Base-by-base conservation (phyloP, 2,329 filamentous ascomycete species). In the Colletotrichum sp. region DNA sequence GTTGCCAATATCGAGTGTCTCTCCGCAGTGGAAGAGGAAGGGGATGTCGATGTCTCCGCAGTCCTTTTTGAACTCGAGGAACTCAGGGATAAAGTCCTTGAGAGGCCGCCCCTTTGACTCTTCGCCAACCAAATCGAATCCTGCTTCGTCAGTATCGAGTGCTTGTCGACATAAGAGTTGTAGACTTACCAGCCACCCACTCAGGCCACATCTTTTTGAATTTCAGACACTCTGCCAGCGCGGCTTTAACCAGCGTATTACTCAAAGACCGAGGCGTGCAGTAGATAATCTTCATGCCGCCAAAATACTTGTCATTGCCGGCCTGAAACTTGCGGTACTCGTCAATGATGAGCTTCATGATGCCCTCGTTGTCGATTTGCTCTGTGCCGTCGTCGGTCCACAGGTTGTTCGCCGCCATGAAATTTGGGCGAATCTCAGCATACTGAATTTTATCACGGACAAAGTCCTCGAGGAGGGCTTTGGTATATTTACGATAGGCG, bases 11-110 rank as follows among this genome's bases (percentile, higher is more conserved):
- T 95, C 92, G 6, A 95, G 87, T 2, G 94, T 95, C 85, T 96
- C 94, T 28, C 94, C 94, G 78, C 94, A 95, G 84, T 96, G 94
- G 80, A 95, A 94, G 52, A 95, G 86, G 80, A 95, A 95, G 0
- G 94, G 94, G 4, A 95, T 93, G 0, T 92, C 87, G 6, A 93
- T 75, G 0, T 81, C 79, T 8, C 84, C 80, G 83, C 93, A 95
- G 1, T 87, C 84, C 34, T 85, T 79, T 68, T 88, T 85, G 80
- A 94, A 94, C 2, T 86, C 85, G 5, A 92, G 83, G 8, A 95
- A 87, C 76, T 93, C 87, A 0, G 83, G 79, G 1, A 90, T 83
- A 72, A 91, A 92, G 68, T 89, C 87, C 60, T 86, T 88, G 6
- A 93, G 88, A 9, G 93, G 92, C 10, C 87, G 80, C 57, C 92